Evolutionary conservation across 495 filamentous ascomycete genomes (phyloP).

Genomic region (Trichocladium antarcticum): DNA sequence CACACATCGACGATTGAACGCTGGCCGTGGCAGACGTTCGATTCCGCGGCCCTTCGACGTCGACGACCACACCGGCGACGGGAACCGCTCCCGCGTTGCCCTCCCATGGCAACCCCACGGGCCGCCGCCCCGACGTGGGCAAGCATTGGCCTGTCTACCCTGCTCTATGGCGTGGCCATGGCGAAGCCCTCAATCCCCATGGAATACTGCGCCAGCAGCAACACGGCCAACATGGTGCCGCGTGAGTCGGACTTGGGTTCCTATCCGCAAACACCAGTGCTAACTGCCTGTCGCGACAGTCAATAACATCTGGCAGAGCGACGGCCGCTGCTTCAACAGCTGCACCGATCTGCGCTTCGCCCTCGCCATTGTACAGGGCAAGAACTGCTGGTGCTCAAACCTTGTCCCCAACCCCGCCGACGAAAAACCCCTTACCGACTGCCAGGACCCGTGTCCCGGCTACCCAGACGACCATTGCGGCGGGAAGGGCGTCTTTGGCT

Average conservation of each 20-base stretch:
- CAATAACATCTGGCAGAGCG: conserved; percentile 34
- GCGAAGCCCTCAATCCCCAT: conserved; percentile 23
- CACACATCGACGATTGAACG: background rate
- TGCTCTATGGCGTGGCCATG: conserved; percentile 4
- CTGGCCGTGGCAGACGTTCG: background rate
- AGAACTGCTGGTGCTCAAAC: conserved; percentile 38
- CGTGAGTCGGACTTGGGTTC: conserved; percentile 20
- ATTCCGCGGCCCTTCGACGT: background rate
- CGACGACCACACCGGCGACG: background rate
- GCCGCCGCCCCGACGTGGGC: conserved; percentile 16
- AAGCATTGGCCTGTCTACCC: conserved; percentile 9
- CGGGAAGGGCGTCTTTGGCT: conserved; percentile 30
- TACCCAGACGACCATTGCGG: conserved; percentile 35
- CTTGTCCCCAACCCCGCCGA: conserved; percentile 23
- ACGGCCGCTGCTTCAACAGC: conserved; percentile 34
- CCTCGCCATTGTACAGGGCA: conserved; percentile 30
- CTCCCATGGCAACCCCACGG: conserved; percentile 17
- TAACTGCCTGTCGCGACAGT: conserved; percentile 17
- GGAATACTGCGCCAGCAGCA: conserved; percentile 32
- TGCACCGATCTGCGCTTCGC: conserved; percentile 26
- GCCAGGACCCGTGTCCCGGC: conserved; percentile 31
- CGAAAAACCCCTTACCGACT: conserved; percentile 25
- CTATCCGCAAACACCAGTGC: background rate
- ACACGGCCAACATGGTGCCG: conserved; percentile 27
- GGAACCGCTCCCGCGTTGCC: background rate